These are phyloP conservation scores for Blastobotrys peoriensis DNA, from an alignment of 805 yeast species.

Conservation along the genomic window DNA sequence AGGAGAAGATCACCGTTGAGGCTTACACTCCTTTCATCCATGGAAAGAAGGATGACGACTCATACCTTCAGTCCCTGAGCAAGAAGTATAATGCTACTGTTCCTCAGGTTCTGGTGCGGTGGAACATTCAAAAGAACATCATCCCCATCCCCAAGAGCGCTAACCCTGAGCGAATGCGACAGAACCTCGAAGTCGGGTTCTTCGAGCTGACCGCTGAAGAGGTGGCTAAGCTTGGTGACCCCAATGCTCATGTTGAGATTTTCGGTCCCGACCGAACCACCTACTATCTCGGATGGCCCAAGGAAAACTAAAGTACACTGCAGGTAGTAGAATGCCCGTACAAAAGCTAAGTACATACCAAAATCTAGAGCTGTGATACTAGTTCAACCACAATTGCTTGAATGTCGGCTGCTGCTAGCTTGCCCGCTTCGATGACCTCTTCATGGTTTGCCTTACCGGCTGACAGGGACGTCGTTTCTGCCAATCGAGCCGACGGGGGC, in stretches of 20 bases:
- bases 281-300: background rate
- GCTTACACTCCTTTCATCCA: constrained; percentile 72
- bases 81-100: constrained; percentile 42
- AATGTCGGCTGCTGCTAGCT: constrained; percentile 75
- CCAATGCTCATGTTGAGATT: constrained; percentile 13
- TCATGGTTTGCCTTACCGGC: constrained; percentile 82
- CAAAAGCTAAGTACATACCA: too few species aligned
- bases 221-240: constrained; percentile 32
- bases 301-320: background rate
- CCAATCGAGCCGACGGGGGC: constrained; percentile 26
- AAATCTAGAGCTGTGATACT: constrained; percentile 13
- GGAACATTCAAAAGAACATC: constrained; percentile 69
- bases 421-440: constrained; percentile 85
- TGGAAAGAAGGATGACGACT: constrained; percentile 48
- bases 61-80: constrained; percentile 45
- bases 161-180: constrained; percentile 42
- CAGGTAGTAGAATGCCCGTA: background rate
- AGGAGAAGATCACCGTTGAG: constrained; percentile 50
- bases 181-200: constrained; percentile 48
- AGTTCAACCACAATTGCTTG: constrained; percentile 47
- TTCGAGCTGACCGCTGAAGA: constrained; percentile 43
- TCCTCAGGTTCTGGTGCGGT: constrained; percentile 62
- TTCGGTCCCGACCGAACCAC: background rate
- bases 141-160: constrained; percentile 64
- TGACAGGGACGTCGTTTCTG: constrained; percentile 13